These are phyloP conservation scores for Candida freyschussii DNA, from an alignment of 1,139 yeast genomes.

Conservation along the genomic window DNA sequence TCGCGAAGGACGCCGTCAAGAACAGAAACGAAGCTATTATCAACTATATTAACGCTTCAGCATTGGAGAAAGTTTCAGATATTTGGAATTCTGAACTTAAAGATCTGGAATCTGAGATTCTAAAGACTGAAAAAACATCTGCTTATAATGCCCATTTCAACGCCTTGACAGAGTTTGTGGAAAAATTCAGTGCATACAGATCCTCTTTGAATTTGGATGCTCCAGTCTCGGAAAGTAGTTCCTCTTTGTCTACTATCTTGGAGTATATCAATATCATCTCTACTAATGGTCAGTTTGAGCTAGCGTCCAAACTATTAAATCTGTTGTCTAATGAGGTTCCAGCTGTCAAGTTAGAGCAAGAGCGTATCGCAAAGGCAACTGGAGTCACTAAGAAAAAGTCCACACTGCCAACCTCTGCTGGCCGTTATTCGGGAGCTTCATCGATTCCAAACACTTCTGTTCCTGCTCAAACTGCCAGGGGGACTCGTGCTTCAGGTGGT, in stretches of 20 bases:
- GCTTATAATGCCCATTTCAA: conserved; percentile 83
- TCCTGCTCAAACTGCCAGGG: conserved; percentile 1
- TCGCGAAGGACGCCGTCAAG: conserved; percentile 35
- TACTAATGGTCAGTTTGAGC: conserved; percentile 75
- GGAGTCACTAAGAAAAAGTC: conserved; percentile 23
- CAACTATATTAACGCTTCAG: conserved; percentile 77
- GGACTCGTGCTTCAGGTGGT: conserved; percentile 11
- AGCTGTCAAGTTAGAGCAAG: conserved; percentile 63
- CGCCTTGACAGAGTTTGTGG: conserved; percentile 76
- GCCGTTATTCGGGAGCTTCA: too few species aligned
- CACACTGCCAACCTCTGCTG: conserved; percentile 9
- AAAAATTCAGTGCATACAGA: conserved; percentile 75
- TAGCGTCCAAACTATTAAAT: conserved; percentile 68
- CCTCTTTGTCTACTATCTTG: conserved; percentile 32
- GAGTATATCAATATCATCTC: conserved; percentile 83
- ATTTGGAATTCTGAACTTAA: conserved; percentile 83
- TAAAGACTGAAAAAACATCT: conserved; percentile 43
- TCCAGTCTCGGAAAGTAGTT: conserved; percentile 34
- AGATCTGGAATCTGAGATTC: conserved; percentile 48
- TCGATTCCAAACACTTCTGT: conserved; percentile 6
- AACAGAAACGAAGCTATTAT: conserved; percentile 69
- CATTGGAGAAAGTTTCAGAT: conserved; percentile 70
- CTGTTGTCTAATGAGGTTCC: conserved; percentile 65
- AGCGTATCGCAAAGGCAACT: conserved; percentile 69
- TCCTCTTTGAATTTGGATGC: conserved; percentile 43